Conservation (phyloP, 768 basidiomycete genomes). For the Tubosaeta brunneosetosa region DNA sequence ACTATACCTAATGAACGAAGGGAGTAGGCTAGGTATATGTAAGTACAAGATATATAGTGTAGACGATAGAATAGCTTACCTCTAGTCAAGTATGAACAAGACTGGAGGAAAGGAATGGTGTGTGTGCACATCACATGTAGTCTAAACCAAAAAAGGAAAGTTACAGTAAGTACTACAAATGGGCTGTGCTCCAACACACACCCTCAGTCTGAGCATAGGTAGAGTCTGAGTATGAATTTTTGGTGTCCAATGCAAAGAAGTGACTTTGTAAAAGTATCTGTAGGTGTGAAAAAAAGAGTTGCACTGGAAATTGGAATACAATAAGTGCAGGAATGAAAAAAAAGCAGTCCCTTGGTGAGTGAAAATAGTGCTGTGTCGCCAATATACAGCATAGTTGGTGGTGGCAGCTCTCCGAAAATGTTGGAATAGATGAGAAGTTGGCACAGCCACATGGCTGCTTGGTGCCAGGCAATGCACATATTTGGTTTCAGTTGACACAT, state of each 20-base stretch:
- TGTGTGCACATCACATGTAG: too few species aligned
- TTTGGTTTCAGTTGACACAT: slow-evolving; percentile 33
- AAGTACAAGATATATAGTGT: too few species aligned
- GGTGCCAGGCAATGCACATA: slow-evolving; percentile 26
- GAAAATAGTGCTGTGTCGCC: slow-evolving; percentile 38
- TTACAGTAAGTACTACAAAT: background rate
- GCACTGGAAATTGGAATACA: slow-evolving; percentile 47
- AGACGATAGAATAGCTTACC: too few species aligned
- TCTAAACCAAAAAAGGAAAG: background rate
- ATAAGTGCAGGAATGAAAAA: slow-evolving; percentile 36
- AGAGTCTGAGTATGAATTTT: background rate
- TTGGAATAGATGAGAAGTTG: background rate
- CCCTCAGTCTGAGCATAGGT: background rate
- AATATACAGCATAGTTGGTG: background rate
- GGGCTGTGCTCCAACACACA: background rate
- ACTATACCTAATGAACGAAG: too few species aligned
- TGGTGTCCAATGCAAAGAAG: slow-evolving; percentile 6
- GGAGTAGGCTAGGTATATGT: too few species aligned
- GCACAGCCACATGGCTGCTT: slow-evolving; percentile 20
- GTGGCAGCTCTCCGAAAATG: background rate
- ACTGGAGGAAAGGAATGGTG: background rate
- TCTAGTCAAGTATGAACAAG: too few species aligned
- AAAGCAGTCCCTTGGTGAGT: slow-evolving; percentile 31
- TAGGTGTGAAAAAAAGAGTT: too few species aligned
- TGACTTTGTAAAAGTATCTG: slow-evolving; percentile 41